phyloP scores from a whole-genome alignment of 2,329 filamentous ascomycete genomes.

The Aspergillaceae sp. region DNA sequence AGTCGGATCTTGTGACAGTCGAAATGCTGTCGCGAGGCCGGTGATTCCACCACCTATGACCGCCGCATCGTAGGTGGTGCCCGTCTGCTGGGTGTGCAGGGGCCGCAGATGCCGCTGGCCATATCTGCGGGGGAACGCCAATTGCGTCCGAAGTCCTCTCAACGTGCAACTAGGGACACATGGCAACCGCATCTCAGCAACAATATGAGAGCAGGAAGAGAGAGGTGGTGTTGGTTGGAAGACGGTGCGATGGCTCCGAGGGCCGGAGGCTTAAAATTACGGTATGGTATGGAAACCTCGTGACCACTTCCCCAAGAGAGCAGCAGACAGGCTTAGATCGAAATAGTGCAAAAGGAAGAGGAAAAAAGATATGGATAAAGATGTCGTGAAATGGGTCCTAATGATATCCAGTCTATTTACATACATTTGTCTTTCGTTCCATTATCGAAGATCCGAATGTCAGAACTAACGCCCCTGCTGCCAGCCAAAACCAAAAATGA shows the following conservation, averaged over 20 bases:
- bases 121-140: conserved; percentile 7
- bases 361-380: neutral
- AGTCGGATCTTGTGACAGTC: conserved; percentile 60
- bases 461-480: conserved; percentile 16
- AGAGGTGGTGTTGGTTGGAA: neutral
- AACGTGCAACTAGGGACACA: conserved; percentile 16
- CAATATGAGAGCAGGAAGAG: neutral
- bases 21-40: conserved; percentile 69
- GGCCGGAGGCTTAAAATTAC: conserved; percentile 1
- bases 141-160: conserved; percentile 11
- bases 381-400: neutral
- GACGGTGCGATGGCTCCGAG: neutral
- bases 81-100: conserved; percentile 10
- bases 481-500: conserved; percentile 13
- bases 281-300: neutral
- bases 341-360: neutral
- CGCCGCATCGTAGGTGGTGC: conserved; percentile 44
- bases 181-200: conserved; percentile 21
- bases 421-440: conserved; percentile 9
- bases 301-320: neutral
- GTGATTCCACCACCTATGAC: conserved; percentile 77
- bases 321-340: neutral
- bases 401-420: conserved; percentile 20
- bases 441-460: conserved; percentile 5
- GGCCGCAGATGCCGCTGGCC: conserved; percentile 6